Evolutionary conservation across 2,329 filamentous ascomycete genomes (phyloP), one percentile per base, ranked within the genome.

Genomic region (Colletotrichum theobromicola): DNA sequence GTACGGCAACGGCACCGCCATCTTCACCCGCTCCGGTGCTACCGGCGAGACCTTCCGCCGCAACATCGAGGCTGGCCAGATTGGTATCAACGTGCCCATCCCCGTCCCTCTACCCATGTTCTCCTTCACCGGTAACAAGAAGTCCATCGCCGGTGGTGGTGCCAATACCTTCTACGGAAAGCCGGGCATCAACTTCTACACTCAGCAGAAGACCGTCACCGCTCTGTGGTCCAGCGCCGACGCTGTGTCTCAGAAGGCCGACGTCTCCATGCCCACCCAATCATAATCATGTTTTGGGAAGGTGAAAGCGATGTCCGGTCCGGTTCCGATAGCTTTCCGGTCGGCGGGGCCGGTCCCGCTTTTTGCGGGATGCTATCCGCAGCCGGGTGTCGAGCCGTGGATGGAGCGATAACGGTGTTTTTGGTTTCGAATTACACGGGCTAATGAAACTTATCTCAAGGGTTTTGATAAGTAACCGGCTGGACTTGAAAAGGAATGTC

Each of bases 141-240:
- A 94, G 90, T 95, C 93, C 81, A 89, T 98, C 72, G 97, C 97
- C 1, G 97, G 96, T 69, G 96, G 96, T 67, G 96, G 97, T 75
- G 94, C 94, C 46, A 98, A 91, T 86, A 98, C 95, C 18, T 98
- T 99, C 84, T 99, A 99, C 85, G 97, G 97, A 78, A 94, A 94
- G 85, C 95, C 95, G 1, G 97, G 96, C 28, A 86, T 99, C 82
- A 93, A 94, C 82, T 99, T 99, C 83, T 98, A 98, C 85, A 99
- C 97, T 4, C 97, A 98, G 87, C 91, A 94, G 82, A 98, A 99
- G 94, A 99, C 97, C 4, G 97, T 99, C 63, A 99, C 97, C 67
- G 93, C 95, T 78, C 86, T 97, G 83, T 99, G 97, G 97, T 92
- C 92, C 81, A 92, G 90, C 75, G 92, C 96, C 81, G 96, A 98